phyloP scores from a whole-genome alignment of 345 rosid genomes.

The Nasturtium officinale region DNA sequence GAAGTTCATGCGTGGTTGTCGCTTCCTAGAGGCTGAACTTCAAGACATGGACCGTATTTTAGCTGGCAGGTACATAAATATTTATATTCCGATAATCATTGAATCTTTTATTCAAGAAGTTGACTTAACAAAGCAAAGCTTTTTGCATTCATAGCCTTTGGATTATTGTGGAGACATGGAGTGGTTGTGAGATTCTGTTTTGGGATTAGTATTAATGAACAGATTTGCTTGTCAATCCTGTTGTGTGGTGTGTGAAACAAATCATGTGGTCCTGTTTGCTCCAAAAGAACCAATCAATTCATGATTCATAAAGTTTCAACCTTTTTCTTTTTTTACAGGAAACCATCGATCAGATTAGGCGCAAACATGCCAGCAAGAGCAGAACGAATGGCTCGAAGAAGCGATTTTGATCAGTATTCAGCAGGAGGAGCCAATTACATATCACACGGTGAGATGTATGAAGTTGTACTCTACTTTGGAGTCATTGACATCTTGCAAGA shows the following conservation, averaged over 20 bases:
- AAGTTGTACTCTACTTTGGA: conserved; percentile 94
- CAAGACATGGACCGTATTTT: conserved; percentile 85
- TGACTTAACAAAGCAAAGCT: conserved; percentile 31
- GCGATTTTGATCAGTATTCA: conserved; percentile 84
- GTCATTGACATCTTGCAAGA: conserved; percentile 93
- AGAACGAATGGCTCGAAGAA: conserved; percentile 70
- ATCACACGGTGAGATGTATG: conserved; percentile 59
- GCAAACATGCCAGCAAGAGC: conserved; percentile 99
- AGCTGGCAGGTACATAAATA: conserved; percentile 65
- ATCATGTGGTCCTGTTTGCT: conserved; percentile 41
- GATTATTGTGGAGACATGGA: conserved; percentile 31
- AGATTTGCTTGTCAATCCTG: conserved; percentile 10
- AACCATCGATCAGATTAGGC: conserved; percentile 81
- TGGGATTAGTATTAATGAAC: conserved; percentile 16
- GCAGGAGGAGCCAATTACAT: conserved; percentile 59
- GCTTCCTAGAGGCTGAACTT: conserved; percentile 88
- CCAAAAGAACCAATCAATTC: conserved; percentile 15
- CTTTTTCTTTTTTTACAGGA: conserved; percentile 51
- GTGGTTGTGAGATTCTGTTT: conserved; percentile 34
- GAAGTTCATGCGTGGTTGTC: conserved; percentile 87
- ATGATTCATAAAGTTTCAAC: background rate
- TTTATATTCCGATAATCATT: conserved; percentile 13
- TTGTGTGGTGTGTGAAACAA: conserved; percentile 35
- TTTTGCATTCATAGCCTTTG: conserved; percentile 37
- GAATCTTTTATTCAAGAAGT: conserved; percentile 22